phyloP scores from a whole-genome alignment of 176 grass and related monocot genomes.

The Avena sativa region DNA sequence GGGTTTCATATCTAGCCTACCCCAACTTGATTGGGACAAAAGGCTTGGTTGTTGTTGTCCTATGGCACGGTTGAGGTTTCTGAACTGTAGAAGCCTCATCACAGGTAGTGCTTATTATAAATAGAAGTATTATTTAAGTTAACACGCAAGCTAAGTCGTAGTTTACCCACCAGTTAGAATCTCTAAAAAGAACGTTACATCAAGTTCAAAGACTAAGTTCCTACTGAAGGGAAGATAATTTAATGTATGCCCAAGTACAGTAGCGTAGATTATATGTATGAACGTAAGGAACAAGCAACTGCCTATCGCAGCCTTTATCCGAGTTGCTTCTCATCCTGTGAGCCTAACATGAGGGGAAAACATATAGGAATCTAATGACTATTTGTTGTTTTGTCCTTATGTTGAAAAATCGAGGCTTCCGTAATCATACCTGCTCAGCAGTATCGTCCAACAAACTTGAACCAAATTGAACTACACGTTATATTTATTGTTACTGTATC shows the following conservation, averaged over 20 bases:
- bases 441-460: neutral
- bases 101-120: neutral
- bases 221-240: neutral
- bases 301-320: neutral
- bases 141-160: neutral
- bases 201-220: constrained; percentile 5
- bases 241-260: neutral
- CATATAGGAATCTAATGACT: constrained; percentile 13
- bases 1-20: no score
- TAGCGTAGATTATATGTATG: neutral
- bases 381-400: neutral
- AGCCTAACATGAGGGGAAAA: neutral
- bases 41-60: no score
- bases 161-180: neutral
- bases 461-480: neutral
- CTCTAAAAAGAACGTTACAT: neutral
- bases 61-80: neutral
- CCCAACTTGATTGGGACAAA: no score
- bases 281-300: constrained; percentile 10
- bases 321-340: neutral
- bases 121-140: constrained; percentile 14
- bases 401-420: neutral
- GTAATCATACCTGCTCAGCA: neutral
- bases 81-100: neutral
- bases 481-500: neutral